phyloP scores from a whole-genome alignment of 306 rosid genomes.

The Cicer yamashitae region DNA sequence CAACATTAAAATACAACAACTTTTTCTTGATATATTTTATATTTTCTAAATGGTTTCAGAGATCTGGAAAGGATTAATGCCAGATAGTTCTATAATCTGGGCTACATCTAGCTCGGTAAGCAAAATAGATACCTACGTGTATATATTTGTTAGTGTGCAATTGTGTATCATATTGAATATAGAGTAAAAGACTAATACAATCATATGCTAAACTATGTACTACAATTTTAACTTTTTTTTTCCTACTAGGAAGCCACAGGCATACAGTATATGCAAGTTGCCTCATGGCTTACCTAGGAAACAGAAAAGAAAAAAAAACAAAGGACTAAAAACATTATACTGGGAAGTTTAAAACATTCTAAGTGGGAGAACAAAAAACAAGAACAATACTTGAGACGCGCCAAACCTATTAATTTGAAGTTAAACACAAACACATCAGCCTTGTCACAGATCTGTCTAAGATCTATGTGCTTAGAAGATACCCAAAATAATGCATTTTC shows the following conservation, averaged over 20 bases:
- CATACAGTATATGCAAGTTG: constrained; percentile 25
- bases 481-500: background rate
- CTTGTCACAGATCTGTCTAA: background rate
- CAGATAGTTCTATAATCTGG: constrained; percentile 7
- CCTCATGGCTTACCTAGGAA: constrained; percentile 9
- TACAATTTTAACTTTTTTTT: background rate
- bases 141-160: background rate
- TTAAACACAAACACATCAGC: background rate
- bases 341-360: constrained; percentile 5
- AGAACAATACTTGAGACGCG: background rate
- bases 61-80: background rate
- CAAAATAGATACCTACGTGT: background rate
- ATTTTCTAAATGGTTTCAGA: constrained; percentile 11
- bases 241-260: background rate
- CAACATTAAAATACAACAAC: background rate
- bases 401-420: constrained; percentile 15
- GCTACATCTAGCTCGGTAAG: background rate
- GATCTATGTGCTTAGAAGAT: background rate
- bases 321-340: constrained; percentile 9
- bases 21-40: background rate
- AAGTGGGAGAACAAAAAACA: background rate
- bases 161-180: constrained; percentile 3
- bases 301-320: background rate
- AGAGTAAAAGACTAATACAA: background rate
- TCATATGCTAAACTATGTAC: background rate